Conservation (phyloP, 2,329 filamentous ascomycete genomes). For the Ophiostoma sp. region DNA sequence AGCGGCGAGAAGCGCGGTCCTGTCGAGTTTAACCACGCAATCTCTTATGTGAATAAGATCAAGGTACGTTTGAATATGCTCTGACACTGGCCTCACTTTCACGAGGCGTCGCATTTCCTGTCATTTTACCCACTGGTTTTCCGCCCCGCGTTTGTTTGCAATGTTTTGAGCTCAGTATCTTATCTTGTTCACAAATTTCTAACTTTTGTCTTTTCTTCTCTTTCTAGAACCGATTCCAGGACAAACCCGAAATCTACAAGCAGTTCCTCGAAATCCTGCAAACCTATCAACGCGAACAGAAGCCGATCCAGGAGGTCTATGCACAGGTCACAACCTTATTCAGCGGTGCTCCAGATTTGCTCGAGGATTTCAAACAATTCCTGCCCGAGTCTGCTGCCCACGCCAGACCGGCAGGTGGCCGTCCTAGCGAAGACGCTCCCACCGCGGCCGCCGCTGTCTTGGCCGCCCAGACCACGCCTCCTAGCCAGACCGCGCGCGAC, state of each 20-base stretch:
- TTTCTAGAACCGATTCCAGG: conserved; percentile 85
- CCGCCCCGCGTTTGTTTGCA: neutral
- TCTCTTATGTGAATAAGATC: conserved; percentile 99
- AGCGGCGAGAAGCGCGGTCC: conserved; percentile 83
- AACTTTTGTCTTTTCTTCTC: conserved; percentile 1
- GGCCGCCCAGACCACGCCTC: conserved; percentile 57
- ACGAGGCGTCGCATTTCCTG: neutral
- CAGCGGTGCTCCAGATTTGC: conserved; percentile 85
- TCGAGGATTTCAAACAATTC: conserved; percentile 99
- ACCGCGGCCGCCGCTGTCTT: conserved; percentile 47
- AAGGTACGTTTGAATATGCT: conserved; percentile 63
- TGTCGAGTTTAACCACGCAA: conserved; percentile 98
- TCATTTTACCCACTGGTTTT: neutral
- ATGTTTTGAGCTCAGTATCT: neutral
- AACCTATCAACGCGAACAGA: conserved; percentile 96
- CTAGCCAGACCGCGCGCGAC: conserved; percentile 51
- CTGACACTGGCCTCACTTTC: neutral
- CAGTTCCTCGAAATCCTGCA: conserved; percentile 98
- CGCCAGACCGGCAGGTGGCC: conserved; percentile 57
- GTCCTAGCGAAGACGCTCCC: conserved; percentile 67
- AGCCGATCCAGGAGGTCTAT: conserved; percentile 98
- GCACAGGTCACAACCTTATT: conserved; percentile 94
- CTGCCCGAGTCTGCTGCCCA: conserved; percentile 78
- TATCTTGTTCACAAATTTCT: neutral
- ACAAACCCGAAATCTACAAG: conserved; percentile 98